Percentiles rank a stretch among this genome's conserved stretches.
Evolutionary conservation across 768 basidiomycete genomes (phyloP).

Genomic region (Tephrocybe rancida): DNA sequence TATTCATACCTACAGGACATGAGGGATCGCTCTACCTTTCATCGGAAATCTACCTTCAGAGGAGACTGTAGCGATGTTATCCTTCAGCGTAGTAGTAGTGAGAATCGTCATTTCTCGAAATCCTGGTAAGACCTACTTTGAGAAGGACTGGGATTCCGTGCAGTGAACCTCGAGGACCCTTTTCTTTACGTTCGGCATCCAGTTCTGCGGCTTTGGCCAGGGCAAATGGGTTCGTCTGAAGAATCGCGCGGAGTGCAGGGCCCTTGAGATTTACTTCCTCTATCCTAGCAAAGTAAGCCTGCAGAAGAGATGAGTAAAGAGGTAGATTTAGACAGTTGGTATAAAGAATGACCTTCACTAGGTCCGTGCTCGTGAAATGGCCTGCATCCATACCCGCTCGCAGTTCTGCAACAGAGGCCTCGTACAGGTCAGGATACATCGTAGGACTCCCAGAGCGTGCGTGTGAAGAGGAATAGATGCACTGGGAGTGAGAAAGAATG

Average conservation of each 20-base stretch:
- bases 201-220: conserved; percentile 51
- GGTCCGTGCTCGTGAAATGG: conserved; percentile 59
- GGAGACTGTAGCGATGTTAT: conserved; percentile 48
- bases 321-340: not conserved
- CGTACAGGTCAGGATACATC: conserved; percentile 57
- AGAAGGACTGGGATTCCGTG: conserved; percentile 58
- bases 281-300: conserved; percentile 70
- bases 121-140: too few species aligned
- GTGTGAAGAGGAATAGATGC: too few species aligned
- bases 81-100: conserved; percentile 27
- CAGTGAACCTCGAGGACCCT: conserved; percentile 45
- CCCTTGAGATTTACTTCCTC: conserved; percentile 67
- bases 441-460: too few species aligned
- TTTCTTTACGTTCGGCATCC: conserved; percentile 43
- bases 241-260: conserved; percentile 55
- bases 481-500: too few species aligned
- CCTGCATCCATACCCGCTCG: conserved; percentile 52
- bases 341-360: conserved; percentile 49
- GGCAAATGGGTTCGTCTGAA: conserved; percentile 60
- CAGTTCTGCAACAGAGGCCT: conserved; percentile 57
- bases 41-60: conserved; percentile 36
- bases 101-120: not conserved
- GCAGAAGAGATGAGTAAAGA: not conserved
- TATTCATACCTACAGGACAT: conserved; percentile 38
- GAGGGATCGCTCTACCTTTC: not conserved